phyloP scores from a whole-genome alignment of 768 basidiomycete species.

The Pleurotus djamor region DNA sequence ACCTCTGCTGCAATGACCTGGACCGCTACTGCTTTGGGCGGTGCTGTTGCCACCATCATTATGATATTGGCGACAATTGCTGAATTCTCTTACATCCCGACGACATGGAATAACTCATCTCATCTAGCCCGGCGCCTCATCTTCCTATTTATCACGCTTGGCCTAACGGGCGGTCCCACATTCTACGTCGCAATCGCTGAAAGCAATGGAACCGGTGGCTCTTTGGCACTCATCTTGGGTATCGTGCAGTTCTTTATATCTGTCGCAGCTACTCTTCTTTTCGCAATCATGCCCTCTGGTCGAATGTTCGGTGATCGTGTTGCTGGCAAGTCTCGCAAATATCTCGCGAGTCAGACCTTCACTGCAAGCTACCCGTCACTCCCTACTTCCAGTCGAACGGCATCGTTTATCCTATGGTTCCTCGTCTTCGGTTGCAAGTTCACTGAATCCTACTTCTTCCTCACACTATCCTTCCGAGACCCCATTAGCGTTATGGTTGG shows the following conservation, averaged over 20 bases:
- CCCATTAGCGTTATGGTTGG: conserved; percentile 94
- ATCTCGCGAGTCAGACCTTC: conserved; percentile 97
- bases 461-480: conserved; percentile 91
- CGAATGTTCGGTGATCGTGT: conserved; percentile 99
- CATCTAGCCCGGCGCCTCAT: conserved; percentile 90
- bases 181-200: conserved; percentile 92
- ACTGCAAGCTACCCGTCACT: conserved; percentile 91
- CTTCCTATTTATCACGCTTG: conserved; percentile 89
- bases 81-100: conserved; percentile 97
- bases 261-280: conserved; percentile 80
- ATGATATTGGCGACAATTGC: conserved; percentile 94
- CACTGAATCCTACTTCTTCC: conserved; percentile 96
- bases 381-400: conserved; percentile 60
- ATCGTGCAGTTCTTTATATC: conserved; percentile 97
- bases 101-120: conserved; percentile 98
- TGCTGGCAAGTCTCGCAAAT: conserved; percentile 92
- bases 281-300: conserved; percentile 91
- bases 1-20: conserved; percentile 81
- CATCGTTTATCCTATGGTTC: conserved; percentile 82
- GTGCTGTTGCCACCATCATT: conserved; percentile 93
- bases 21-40: conserved; percentile 93
- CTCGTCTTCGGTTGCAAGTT: conserved; percentile 97
- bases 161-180: conserved; percentile 88
- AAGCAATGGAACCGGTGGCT: conserved; percentile 57
- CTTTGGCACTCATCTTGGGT: conserved; percentile 86